Percentiles rank a stretch among this genome's conserved stretches.
These are phyloP conservation scores for Talaromyces trachyspermus DNA, from an alignment of 495 filamentous ascomycete genomes.

Conservation along the genomic window DNA sequence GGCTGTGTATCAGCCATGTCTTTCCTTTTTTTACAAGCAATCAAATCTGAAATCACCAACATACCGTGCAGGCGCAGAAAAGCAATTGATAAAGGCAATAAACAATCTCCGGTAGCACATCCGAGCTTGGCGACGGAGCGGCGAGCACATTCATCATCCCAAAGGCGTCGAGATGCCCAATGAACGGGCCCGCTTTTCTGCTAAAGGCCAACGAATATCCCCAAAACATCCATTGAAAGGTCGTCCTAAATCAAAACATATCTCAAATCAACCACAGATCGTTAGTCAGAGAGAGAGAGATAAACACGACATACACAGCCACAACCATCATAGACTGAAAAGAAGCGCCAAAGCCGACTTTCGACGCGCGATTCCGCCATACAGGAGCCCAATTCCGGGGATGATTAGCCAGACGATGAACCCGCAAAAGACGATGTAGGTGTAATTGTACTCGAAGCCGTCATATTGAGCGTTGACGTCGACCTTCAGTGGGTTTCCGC, in stretches of 20 bases:
- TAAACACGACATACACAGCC: constrained; percentile 35
- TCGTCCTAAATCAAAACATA: constrained; percentile 18
- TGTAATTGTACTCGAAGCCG: constrained; percentile 44
- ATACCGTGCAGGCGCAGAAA: constrained; percentile 50
- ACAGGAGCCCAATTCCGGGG: constrained; percentile 51
- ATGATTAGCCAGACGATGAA: constrained; percentile 55
- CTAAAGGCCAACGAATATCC: constrained; percentile 50
- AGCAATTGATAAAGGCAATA: constrained; percentile 52
- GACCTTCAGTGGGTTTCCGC: constrained; percentile 36
- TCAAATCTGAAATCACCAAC: constrained; percentile 9
- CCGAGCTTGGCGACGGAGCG: constrained; percentile 42
- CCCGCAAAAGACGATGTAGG: constrained; percentile 42
- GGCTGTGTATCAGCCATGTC: neutral
- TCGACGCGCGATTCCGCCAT: constrained; percentile 49
- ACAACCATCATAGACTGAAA: constrained; percentile 48
- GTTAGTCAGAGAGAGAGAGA: neutral
- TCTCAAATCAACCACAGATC: neutral
- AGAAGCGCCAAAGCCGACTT: constrained; percentile 51
- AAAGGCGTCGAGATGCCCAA: constrained; percentile 47
- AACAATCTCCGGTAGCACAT: constrained; percentile 46
- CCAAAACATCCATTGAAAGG: constrained; percentile 54
- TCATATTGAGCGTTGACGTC: constrained; percentile 45
- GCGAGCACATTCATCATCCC: constrained; percentile 44
- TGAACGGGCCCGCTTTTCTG: constrained; percentile 43
- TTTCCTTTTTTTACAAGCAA: too few species aligned